Base-by-base conservation (phyloP, 192 early-diverging fungal genomes). In the Coemansia reversa region DNA sequence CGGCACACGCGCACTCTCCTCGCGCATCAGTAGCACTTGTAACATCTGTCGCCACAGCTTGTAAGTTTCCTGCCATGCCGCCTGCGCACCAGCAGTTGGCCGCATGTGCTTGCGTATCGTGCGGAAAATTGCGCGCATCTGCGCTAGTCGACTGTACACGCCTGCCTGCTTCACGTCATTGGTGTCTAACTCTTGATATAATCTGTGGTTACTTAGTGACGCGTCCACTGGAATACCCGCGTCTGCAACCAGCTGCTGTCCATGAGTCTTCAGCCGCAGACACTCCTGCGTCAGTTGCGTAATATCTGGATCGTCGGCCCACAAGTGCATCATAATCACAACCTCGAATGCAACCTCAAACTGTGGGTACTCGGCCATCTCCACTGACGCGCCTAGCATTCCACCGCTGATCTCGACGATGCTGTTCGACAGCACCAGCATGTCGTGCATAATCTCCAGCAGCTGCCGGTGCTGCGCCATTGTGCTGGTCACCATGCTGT, bases 121-220 rank as follows among this genome's bases (percentile, higher is more conserved):
- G 22, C 75, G 67, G 71, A 73, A 77, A 22, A 82, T 77, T n/a
- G 71, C 75, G 28, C 74, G 75, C 75, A 76, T 76, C 51, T 77
- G 79, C 1, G 79, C 79, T 20, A 82, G 58, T 7, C 75, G 70
- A 35, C 79, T 77, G 32, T 74, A 82, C 52, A 77, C 56, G 7
- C 75, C 75, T 1, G 75, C 79, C 50, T 77, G 74, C 69, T 95
- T 93, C 2, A 95, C 91, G 55, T 93, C 94, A 25, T 92, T 76
- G 23, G 90, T 84, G 24, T 95, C 77, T 7, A 98, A 84, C 81
- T 93, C 89, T 7, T 89, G 94, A 65, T 93, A 90, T 33, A 94
- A 82, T 2, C 94, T 92, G 92, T 93, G 93, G 65, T 92, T 90
- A 49, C 91, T 83, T 42, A 87, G 72, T 52, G 87, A 83, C n/a